A percentile compares a stretch with the other conserved stretches of the same genome.
Evolutionary conservation across 768 basidiomycete genomes (phyloP).

Genomic region (Macrolepiota fuliginosa): DNA sequence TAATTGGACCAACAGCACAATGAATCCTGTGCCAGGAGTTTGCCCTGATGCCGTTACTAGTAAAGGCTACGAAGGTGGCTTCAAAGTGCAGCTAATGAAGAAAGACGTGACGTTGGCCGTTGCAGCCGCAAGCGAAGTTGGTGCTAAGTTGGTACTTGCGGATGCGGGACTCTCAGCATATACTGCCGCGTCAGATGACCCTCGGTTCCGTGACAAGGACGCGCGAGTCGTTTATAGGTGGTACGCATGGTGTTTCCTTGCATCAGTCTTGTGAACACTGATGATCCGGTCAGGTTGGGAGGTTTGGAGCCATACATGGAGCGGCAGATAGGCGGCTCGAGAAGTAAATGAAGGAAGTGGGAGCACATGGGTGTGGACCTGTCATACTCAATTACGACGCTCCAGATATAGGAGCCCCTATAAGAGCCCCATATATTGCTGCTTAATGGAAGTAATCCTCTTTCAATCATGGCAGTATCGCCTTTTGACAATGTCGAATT

Average conservation of each 20-base stretch:
- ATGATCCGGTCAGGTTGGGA: constrained; percentile 25
- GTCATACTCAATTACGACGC: not conserved
- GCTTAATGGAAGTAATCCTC: not conserved
- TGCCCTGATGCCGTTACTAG: constrained; percentile 42
- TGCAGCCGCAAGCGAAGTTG: constrained; percentile 32
- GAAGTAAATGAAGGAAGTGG: not conserved
- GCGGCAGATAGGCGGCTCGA: not conserved
- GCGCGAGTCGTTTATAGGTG: constrained; percentile 41
- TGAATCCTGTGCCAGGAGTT: constrained; percentile 44
- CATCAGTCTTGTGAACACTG: not conserved
- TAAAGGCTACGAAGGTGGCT: constrained; percentile 39
- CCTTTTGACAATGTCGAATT: constrained; percentile 21
- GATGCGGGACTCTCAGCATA: constrained; percentile 37
- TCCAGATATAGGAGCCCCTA: not conserved
- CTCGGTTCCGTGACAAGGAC: constrained; percentile 34
- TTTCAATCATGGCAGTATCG: constrained; percentile 17
- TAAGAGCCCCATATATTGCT: not conserved
- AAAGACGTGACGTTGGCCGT: constrained; percentile 41
- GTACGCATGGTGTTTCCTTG: constrained; percentile 19
- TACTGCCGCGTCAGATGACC: constrained; percentile 36
- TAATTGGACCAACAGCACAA: constrained; percentile 38
- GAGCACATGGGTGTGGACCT: not conserved
- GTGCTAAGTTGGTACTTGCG: constrained; percentile 37
- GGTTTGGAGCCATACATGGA: constrained; percentile 26
- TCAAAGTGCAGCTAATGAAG: constrained; percentile 46